Conservation (phyloP, 2,329 filamentous ascomycete species). For the Xylaria sp. region DNA sequence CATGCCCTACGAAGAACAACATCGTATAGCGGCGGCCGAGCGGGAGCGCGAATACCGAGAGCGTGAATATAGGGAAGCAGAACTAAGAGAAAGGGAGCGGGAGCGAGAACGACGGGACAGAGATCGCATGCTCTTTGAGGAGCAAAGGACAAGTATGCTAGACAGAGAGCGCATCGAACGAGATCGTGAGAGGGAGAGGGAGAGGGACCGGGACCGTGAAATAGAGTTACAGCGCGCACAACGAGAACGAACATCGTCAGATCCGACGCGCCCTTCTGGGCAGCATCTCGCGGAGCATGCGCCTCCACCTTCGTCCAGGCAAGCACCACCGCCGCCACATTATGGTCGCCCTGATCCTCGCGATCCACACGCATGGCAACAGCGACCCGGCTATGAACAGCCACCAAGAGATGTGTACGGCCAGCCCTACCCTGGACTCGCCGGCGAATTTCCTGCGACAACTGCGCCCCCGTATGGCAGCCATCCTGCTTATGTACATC, state of each 20-base stretch:
- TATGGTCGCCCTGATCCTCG: constrained; percentile 46
- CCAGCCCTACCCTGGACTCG: constrained; percentile 49
- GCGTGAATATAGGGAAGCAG: constrained; percentile 46
- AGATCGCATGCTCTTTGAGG: constrained; percentile 46
- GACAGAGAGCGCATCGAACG: constrained; percentile 51
- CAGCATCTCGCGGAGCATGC: constrained; percentile 54
- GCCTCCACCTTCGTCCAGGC: constrained; percentile 45
- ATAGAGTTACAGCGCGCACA: constrained; percentile 40
- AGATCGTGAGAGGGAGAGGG: constrained; percentile 47
- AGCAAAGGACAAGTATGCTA: constrained; percentile 35
- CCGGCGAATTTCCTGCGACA: constrained; percentile 55
- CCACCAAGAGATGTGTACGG: constrained; percentile 49
- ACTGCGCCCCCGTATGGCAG: constrained; percentile 48
- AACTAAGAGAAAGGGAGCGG: constrained; percentile 54
- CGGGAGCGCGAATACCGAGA: constrained; percentile 46
- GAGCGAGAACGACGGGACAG: constrained; percentile 53
- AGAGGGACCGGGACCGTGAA: constrained; percentile 25
- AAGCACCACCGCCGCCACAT: constrained; percentile 47
- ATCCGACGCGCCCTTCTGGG: constrained; percentile 51
- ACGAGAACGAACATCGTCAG: constrained; percentile 56
- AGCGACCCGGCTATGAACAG: constrained; percentile 50
- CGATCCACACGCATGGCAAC: constrained; percentile 43
- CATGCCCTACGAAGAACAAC: constrained; percentile 59
- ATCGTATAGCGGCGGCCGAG: constrained; percentile 57
- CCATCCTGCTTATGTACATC: constrained; percentile 46